These are phyloP conservation scores for Talaromyces albobiverticillius DNA, from an alignment of 2,329 filamentous ascomycete genomes.

Conservation along the genomic window DNA sequence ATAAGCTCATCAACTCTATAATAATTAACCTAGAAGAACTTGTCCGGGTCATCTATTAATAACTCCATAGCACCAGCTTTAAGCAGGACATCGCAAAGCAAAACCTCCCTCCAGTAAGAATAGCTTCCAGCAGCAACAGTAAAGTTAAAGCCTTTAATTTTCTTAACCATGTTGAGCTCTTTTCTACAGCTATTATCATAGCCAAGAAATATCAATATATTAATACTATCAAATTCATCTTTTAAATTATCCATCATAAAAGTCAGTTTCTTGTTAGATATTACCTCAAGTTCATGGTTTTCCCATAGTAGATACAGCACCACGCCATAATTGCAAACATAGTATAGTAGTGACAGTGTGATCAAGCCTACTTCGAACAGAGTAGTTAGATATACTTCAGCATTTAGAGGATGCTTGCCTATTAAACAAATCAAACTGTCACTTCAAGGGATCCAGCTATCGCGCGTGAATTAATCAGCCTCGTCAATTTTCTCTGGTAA, in stretches of 20 bases:
- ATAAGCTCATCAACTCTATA: slow-evolving; percentile 48
- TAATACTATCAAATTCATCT: slow-evolving; percentile 44
- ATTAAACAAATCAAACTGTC: slow-evolving; percentile 49
- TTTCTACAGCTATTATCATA: slow-evolving; percentile 53
- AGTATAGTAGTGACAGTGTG: slow-evolving; percentile 52
- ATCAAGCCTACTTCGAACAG: slow-evolving; percentile 50
- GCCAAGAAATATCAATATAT: slow-evolving; percentile 48
- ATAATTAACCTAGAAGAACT: slow-evolving; percentile 48
- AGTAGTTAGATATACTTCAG: slow-evolving; percentile 42
- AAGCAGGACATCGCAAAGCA: slow-evolving; percentile 45
- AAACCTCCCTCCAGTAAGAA: slow-evolving; percentile 51
- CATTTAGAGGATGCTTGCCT: slow-evolving; percentile 54
- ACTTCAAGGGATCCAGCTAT: slow-evolving; percentile 54
- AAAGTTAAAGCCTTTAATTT: slow-evolving; percentile 51
- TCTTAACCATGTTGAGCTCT: slow-evolving; percentile 52
- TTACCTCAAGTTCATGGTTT: slow-evolving; percentile 47
- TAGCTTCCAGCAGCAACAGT: slow-evolving; percentile 46
- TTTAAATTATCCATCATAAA: slow-evolving; percentile 47
- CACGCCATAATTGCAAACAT: slow-evolving; percentile 54
- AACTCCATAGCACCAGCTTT: slow-evolving; percentile 41
- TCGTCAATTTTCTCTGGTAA: slow-evolving; percentile 47
- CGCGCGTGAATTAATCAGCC: slow-evolving; percentile 50
- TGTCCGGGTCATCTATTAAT: slow-evolving; percentile 15
- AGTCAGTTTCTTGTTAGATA: slow-evolving; percentile 31
- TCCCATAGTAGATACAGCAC: slow-evolving; percentile 53